A percentile compares a stretch with the other conserved stretches of the same genome.
These are phyloP conservation scores for Babesia divergens DNA, from an alignment of 169 alveolate genomes.

Conservation along the genomic window DNA sequence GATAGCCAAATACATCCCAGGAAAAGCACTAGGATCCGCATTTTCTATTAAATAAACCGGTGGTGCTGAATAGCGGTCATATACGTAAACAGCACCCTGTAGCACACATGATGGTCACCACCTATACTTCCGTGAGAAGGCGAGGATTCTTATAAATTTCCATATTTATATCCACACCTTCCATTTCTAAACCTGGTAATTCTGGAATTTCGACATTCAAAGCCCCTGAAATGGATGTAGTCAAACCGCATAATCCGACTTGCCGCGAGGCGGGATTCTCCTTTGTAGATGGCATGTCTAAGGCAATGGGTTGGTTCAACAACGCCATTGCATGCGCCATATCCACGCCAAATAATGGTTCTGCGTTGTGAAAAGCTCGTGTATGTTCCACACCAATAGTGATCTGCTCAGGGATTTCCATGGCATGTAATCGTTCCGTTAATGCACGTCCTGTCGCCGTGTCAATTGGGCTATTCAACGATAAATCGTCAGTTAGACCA, in stretches of 20 bases:
- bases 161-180: background rate
- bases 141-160: slow-evolving; percentile 2
- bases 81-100: background rate
- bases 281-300: background rate
- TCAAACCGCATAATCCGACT: background rate
- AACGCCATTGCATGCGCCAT: slow-evolving; percentile 4
- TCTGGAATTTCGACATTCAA: background rate
- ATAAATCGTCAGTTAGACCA: background rate
- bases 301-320: slow-evolving; percentile 12
- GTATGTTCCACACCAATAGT: too few species aligned
- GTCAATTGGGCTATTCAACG: background rate
- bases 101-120: background rate
- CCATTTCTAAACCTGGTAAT: background rate
- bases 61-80: background rate
- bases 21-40: background rate
- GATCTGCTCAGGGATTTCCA: background rate
- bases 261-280: background rate
- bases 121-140: background rate
- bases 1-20: background rate
- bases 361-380: background rate
- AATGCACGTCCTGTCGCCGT: background rate
- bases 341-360: background rate
- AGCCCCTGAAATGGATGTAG: background rate
- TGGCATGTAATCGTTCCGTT: background rate
- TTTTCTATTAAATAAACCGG: background rate